phyloP scores from a whole-genome alignment of 2,329 filamentous ascomycete genomes.

The Neofusicoccum umdonicola region DNA sequence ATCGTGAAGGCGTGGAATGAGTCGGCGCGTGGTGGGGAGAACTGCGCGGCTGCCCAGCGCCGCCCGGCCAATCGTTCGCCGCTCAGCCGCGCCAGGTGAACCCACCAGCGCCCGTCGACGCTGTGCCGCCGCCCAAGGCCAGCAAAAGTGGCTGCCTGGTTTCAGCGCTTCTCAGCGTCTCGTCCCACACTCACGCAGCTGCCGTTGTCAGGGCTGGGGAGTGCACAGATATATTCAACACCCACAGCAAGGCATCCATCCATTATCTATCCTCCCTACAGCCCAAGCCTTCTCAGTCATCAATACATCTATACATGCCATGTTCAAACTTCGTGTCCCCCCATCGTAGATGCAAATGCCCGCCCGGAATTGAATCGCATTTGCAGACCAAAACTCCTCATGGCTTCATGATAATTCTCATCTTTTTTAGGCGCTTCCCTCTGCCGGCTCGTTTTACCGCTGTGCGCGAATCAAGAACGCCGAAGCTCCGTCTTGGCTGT shows the following conservation, averaged over 20 bases:
- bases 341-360: not conserved
- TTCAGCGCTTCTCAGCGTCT: not conserved
- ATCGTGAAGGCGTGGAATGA: conserved; percentile 7
- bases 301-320: conserved; percentile 3
- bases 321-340: not conserved
- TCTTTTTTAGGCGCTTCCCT: not conserved
- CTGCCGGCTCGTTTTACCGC: not conserved
- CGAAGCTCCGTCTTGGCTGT: not conserved
- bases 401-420: not conserved
- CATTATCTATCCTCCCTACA: not conserved
- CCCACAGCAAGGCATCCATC: not conserved
- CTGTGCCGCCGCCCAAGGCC: not conserved
- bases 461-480: not conserved
- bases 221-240: not conserved
- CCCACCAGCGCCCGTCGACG: not conserved
- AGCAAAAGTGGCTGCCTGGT: not conserved
- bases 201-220: too few species aligned
- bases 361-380: not conserved
- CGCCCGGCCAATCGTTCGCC: conserved; percentile 5
- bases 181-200: not conserved
- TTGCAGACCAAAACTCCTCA: not conserved
- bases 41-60: conserved; percentile 8
- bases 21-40: conserved; percentile 17
- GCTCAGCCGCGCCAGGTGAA: conserved; percentile 3
- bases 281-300: not conserved